Percentiles rank a stretch among this genome's conserved stretches.
Evolutionary conservation across 495 filamentous ascomycete genomes (phyloP).

Genomic region (Aspergillus baeticus): DNA sequence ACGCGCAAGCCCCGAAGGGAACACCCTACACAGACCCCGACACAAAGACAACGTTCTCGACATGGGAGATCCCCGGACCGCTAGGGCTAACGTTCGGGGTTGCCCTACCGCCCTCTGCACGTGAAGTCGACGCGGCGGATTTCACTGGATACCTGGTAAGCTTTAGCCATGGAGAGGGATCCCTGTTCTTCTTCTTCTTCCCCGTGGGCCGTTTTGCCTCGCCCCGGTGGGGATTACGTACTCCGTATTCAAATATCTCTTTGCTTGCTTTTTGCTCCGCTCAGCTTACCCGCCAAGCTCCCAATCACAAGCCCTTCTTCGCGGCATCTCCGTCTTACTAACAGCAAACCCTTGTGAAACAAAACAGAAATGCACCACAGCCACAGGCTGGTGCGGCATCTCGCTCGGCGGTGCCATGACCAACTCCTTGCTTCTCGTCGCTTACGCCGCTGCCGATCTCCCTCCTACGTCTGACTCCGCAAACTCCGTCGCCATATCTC

Average conservation of each 20-base stretch:
- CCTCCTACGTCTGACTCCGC: constrained; percentile 53
- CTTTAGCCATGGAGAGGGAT: no score
- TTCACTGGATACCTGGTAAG: constrained; percentile 52
- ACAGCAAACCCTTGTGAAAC: no score
- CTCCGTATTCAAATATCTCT: no score
- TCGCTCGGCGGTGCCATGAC: constrained; percentile 59
- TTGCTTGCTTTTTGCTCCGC: no score
- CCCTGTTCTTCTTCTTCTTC: no score
- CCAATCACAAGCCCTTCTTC: no score
- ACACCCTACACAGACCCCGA: constrained; percentile 2
- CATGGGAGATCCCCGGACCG: constrained; percentile 23
- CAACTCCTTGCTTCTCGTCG: constrained; percentile 55
- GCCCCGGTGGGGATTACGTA: no score
- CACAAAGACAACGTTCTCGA: constrained; percentile 5
- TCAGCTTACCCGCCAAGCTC: no score
- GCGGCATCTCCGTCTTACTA: no score
- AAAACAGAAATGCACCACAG: constrained; percentile 12
- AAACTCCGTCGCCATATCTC: no score
- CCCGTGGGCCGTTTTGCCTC: no score
- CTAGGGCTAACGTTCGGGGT: constrained; percentile 50
- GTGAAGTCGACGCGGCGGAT: constrained; percentile 51
- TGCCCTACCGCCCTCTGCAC: constrained; percentile 51
- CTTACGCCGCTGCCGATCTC: constrained; percentile 52
- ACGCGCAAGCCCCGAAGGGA: background rate
- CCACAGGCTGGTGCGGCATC: constrained; percentile 56